phyloP scores from a whole-genome alignment of 768 basidiomycete species.

The Lentinula detonsa region DNA sequence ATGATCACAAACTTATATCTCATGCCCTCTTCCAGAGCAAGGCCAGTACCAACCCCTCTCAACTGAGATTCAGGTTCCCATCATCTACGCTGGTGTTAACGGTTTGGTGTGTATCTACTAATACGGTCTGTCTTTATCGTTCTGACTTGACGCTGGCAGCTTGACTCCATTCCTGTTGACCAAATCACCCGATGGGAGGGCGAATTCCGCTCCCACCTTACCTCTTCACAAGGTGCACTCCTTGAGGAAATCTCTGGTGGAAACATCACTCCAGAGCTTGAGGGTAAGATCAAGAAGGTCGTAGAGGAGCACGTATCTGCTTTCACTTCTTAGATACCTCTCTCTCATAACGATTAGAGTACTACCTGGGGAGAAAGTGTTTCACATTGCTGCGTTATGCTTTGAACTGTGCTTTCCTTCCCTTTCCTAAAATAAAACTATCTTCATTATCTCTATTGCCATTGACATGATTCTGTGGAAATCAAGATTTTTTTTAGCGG shows the following conservation, averaged over 20 bases:
- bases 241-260: conserved; percentile 84
- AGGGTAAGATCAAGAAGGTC: conserved; percentile 92
- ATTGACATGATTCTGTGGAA: no score
- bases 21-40: conserved; percentile 59
- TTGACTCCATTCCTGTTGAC: conserved; percentile 93
- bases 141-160: conserved; percentile 31
- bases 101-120: conserved; percentile 66
- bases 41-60: conserved; percentile 95
- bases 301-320: conserved; percentile 85
- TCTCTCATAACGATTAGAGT: not conserved
- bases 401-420: not conserved
- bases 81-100: conserved; percentile 99
- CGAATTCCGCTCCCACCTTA: conserved; percentile 86
- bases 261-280: conserved; percentile 82
- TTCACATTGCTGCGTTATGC: not conserved
- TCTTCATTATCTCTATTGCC: not conserved
- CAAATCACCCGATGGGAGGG: conserved; percentile 91
- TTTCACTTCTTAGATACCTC: conserved; percentile 52
- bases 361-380: not conserved
- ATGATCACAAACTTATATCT: conserved; percentile 6
- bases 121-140: not conserved
- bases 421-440: not conserved
- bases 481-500: no score
- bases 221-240: conserved; percentile 64
- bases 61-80: conserved; percentile 95